Evolutionary conservation across 305 asterid genomes (phyloP).

Genomic region (Solanum chacoense): DNA sequence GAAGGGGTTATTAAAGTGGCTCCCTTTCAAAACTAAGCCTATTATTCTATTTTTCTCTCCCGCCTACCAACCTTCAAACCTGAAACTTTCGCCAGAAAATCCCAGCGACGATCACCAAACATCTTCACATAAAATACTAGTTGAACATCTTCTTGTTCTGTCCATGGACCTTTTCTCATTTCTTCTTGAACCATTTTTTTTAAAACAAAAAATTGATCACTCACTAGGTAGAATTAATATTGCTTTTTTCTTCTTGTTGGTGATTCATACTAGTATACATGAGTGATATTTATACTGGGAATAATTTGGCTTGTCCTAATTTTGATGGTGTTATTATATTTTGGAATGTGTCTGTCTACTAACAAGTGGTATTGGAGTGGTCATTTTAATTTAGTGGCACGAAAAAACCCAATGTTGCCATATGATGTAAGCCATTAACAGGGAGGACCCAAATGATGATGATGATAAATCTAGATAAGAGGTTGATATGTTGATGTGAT

Average conservation of each 20-base stretch:
- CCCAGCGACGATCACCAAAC: conserved; percentile 95
- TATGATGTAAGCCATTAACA: conserved; percentile 52
- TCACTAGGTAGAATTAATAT: not conserved
- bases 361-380: conserved; percentile 3
- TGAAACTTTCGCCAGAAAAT: conserved; percentile 96
- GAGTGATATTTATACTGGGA: conserved; percentile 19
- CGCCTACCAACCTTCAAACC: conserved; percentile 93
- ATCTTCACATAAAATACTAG: conserved; percentile 66
- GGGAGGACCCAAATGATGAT: conserved; percentile 3
- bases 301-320: not conserved
- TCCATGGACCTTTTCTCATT: conserved; percentile 87
- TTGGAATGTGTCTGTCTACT: not conserved
- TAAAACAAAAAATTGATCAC: too few species aligned
- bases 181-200: conserved; percentile 25
- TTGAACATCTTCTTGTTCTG: conserved; percentile 78
- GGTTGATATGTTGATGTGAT: conserved; percentile 35
- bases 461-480: conserved; percentile 33
- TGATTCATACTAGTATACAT: not conserved
- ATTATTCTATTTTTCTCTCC: conserved; percentile 47
- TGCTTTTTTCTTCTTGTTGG: not conserved
- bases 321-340: not conserved
- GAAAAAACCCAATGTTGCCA: conserved; percentile 17
- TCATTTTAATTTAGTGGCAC: conserved; percentile 12
- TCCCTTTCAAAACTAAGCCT: conserved; percentile 29
- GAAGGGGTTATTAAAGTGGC: conserved; percentile 22